phyloP scores from a whole-genome alignment of 306 rosid species.

The Rubus parviflorus region DNA sequence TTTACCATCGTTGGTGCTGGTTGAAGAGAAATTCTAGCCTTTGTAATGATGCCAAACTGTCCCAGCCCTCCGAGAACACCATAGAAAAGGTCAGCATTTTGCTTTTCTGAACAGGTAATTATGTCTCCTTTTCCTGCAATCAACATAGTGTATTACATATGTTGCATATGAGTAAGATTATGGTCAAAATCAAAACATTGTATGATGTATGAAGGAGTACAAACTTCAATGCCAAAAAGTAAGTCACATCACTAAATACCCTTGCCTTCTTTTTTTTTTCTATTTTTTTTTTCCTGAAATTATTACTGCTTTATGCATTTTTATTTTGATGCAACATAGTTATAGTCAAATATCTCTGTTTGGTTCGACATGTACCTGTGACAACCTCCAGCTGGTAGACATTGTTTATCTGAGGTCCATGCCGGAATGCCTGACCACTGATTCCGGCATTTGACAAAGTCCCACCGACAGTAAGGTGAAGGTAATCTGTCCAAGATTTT shows the following conservation, averaged over 20 bases:
- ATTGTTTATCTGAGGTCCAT: constrained; percentile 93
- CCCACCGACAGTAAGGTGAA: constrained; percentile 92
- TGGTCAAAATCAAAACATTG: neutral
- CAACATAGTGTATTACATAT: neutral
- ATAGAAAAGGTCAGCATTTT: constrained; percentile 70
- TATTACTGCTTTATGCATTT: neutral
- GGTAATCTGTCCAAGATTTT: constrained; percentile 97
- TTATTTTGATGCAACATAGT: neutral
- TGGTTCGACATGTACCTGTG: constrained; percentile 59
- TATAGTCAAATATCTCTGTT: neutral
- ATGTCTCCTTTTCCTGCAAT: constrained; percentile 86
- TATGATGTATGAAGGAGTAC: neutral
- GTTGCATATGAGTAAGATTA: neutral
- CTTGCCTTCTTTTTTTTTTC: neutral
- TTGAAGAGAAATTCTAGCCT: constrained; percentile 85
- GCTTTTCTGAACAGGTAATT: constrained; percentile 67
- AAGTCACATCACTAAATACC: neutral
- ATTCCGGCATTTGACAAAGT: constrained; percentile 94
- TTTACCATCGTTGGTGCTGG: constrained; percentile 82
- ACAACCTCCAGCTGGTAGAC: constrained; percentile 76
- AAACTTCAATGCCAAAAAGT: neutral
- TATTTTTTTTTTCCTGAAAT: neutral
- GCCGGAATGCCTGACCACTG: constrained; percentile 92
- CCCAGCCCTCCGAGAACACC: constrained; percentile 96
- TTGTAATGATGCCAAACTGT: constrained; percentile 90